Percentiles rank a stretch among this genome's conserved stretches.
Evolutionary conservation across 768 basidiomycete genomes (phyloP).

Genomic region (Tulasnella calospora): DNA sequence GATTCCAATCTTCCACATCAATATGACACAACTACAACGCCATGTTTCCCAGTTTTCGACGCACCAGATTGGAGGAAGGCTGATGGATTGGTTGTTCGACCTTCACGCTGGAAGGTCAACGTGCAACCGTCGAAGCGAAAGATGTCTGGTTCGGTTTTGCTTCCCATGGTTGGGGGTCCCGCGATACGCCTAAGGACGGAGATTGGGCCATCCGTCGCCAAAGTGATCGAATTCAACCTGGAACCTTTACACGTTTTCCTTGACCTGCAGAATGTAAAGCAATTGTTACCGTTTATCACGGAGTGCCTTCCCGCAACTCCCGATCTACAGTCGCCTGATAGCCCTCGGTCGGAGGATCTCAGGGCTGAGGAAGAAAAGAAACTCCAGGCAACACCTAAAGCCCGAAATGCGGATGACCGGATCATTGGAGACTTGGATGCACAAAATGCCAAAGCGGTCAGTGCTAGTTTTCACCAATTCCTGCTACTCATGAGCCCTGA

Average conservation of each 20-base stretch:
- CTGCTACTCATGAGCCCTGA: neutral
- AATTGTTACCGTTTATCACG: constrained; percentile 47
- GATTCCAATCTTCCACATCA: constrained; percentile 63
- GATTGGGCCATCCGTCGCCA: constrained; percentile 22
- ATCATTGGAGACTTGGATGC: constrained; percentile 55
- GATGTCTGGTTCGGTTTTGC: neutral
- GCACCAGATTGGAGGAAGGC: constrained; percentile 59
- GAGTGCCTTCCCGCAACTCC: constrained; percentile 31
- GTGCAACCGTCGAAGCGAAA: constrained; percentile 1
- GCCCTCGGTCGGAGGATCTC: constrained; percentile 33
- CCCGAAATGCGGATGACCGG: constrained; percentile 41
- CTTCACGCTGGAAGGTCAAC: constrained; percentile 56
- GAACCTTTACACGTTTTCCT: constrained; percentile 70
- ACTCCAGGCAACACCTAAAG: constrained; percentile 41
- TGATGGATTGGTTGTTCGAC: constrained; percentile 45
- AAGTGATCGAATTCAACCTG: constrained; percentile 19
- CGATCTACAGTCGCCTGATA: constrained; percentile 32
- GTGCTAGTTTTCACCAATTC: constrained; percentile 32
- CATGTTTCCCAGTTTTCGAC: constrained; percentile 51
- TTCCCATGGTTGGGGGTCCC: neutral
- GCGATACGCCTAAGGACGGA: neutral
- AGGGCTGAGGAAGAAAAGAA: constrained; percentile 37
- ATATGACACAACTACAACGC: constrained; percentile 39
- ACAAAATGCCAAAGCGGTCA: constrained; percentile 51
- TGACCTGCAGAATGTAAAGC: constrained; percentile 48